Evolutionary conservation across 169 alveolate genomes (phyloP).

Genomic region (Fabrea salina): DNA sequence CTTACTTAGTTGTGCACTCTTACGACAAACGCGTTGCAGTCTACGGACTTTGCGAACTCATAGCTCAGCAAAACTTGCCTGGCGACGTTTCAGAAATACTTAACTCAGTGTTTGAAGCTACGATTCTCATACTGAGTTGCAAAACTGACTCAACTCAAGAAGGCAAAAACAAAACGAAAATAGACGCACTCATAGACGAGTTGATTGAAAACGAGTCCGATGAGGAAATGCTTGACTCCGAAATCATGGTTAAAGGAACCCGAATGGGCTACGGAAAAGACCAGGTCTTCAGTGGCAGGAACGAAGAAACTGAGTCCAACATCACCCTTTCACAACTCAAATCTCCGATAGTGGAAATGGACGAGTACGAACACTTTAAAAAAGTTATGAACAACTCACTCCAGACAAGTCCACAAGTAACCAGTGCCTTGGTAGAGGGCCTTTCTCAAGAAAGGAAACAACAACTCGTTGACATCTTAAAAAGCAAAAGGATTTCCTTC

Average conservation of each 20-base stretch:
- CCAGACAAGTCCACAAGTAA: not conserved
- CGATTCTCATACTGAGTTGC: not conserved
- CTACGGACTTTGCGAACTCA: not conserved
- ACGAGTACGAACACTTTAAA: not conserved
- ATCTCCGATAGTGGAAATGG: not conserved
- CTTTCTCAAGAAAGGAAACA: not conserved
- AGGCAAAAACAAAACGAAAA: not conserved
- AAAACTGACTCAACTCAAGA: not conserved
- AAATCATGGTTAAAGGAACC: slow-evolving; percentile 16
- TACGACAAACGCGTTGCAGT: not conserved
- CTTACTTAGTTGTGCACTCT: not conserved
- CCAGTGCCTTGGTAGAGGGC: not conserved
- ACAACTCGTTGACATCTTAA: not conserved
- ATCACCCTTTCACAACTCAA: not conserved
- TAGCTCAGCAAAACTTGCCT: not conserved
- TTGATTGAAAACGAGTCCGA: not conserved
- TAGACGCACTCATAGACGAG: not conserved
- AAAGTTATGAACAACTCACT: not conserved
- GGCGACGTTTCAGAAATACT: not conserved
- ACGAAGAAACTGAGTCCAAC: not conserved
- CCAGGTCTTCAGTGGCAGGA: not conserved
- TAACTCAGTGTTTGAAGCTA: not conserved
- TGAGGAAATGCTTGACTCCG: not conserved
- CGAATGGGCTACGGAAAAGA: not conserved
- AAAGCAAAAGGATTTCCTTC: not conserved